Evolutionary conservation across 2,329 filamentous ascomycete genomes (phyloP), one percentile per base, ranked within the genome.

Genomic region (Clonostachys chloroleuca): DNA sequence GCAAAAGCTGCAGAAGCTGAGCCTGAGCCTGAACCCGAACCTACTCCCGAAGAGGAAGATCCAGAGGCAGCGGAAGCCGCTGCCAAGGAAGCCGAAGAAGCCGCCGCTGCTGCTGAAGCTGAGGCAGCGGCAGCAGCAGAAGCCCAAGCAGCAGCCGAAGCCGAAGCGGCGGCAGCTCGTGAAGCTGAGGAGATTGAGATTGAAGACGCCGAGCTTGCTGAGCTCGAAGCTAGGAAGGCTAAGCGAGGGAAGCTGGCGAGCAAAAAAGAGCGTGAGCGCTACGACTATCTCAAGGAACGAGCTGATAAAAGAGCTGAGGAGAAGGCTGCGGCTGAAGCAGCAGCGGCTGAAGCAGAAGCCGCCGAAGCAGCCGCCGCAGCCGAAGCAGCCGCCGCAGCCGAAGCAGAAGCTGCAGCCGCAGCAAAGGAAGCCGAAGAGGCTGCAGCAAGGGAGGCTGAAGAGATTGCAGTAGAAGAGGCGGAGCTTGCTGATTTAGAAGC

Each of bases 181-280:
- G 49, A 64, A 54, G 56, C 50, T 36, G 55, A 56, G 42, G 52
- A 51, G 17, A 52, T 54, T 34, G 56, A 44, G 12, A 48, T 49
- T 17, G 51, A 55, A 40, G 56, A 57, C n/a, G 54, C 51, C 12
- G 55, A 56, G 42, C 47, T 56, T n/a, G 53, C 50, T 36, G 47
- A 49, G 8, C 50, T 66, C 5, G 54, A 59, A 33, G 61, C 62
- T 47, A 61, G 59, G 40, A 64, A 62, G 44, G 57, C 57, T 2
- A 61, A 63, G 51, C 51, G 48, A 52, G 54, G 49, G 49, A 58
- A 57, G 47, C 52, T 51, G 24, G 42, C 30, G 45, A 49, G 40
- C 5, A 58, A 55, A 46, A 56, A 53, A 43, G 57, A 61, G 20
- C 53, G 51, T 10, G 60, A 62, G 51, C 72, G 49, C 46, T 59